A percentile compares a stretch with the other conserved stretches of the same genome.
phyloP scores from a whole-genome alignment of 495 filamentous ascomycete genomes.

The Letharia columbiana region DNA sequence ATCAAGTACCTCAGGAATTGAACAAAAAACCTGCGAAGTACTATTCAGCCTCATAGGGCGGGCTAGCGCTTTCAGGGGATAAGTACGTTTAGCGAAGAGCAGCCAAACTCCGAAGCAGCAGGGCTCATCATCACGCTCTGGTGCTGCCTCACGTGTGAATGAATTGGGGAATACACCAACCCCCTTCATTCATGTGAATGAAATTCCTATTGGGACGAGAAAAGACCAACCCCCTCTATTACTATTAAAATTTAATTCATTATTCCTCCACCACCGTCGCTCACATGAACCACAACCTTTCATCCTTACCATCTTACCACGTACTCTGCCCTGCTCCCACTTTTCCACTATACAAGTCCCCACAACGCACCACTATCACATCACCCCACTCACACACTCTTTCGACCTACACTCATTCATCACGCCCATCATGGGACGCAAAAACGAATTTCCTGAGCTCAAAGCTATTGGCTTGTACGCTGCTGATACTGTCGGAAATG shows the following conservation, averaged over 20 bases:
- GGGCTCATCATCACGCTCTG: slow-evolving; percentile 6
- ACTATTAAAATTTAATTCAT: slow-evolving; percentile 1
- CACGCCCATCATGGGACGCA: slow-evolving; percentile 26
- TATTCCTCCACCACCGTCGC: slow-evolving; percentile 7
- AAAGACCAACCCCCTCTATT: slow-evolving; percentile 20
- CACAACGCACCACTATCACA: not conserved
- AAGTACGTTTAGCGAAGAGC: slow-evolving; percentile 7
- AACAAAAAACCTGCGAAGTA: too few species aligned
- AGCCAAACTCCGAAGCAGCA: slow-evolving; percentile 11
- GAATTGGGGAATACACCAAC: slow-evolving; percentile 14
- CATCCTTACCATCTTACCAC: slow-evolving; percentile 14
- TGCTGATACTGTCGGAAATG: slow-evolving; percentile 43
- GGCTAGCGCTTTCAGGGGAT: not conserved
- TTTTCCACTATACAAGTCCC: slow-evolving; percentile 3
- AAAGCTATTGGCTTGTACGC: slow-evolving; percentile 42
- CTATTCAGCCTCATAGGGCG: not conserved
- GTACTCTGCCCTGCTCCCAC: slow-evolving; percentile 5
- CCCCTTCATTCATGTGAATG: slow-evolving; percentile 10
- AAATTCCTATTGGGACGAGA: not conserved
- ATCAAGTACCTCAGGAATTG: not conserved
- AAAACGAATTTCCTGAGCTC: slow-evolving; percentile 49
- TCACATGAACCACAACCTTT: slow-evolving; percentile 12
- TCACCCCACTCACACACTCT: not conserved
- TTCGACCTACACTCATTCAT: slow-evolving; percentile 6
- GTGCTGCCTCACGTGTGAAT: slow-evolving; percentile 12